phyloP scores from a whole-genome alignment of 75 land plant species.

The Pinus taeda region DNA sequence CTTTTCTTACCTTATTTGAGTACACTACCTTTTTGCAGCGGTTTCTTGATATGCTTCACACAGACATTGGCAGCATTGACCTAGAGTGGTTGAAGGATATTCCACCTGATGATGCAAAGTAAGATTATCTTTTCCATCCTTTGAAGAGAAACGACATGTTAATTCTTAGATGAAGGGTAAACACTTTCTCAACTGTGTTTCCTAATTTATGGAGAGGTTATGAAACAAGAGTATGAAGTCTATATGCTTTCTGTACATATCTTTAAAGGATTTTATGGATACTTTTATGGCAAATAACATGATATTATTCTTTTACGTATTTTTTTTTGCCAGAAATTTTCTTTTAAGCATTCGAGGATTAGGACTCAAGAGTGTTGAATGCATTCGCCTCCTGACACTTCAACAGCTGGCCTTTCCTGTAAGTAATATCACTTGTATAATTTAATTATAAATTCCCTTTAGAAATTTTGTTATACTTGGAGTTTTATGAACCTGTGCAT shows the following conservation, averaged over 20 bases:
- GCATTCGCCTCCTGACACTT: conserved; percentile 80
- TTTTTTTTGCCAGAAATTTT: conserved; percentile 54
- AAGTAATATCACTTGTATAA: conserved; percentile 14
- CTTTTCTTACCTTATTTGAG: too few species aligned
- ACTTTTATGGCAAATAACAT: conserved; percentile 5
- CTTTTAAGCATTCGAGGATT: conserved; percentile 73
- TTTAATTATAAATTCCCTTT: not conserved
- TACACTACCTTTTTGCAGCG: conserved; percentile 40
- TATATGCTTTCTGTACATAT: not conserved
- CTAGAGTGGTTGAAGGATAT: conserved; percentile 89
- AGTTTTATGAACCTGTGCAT: not conserved
- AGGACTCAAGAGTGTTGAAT: conserved; percentile 89
- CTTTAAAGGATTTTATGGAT: not conserved
- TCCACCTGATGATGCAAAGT: conserved; percentile 79
- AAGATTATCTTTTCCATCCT: conserved; percentile 18
- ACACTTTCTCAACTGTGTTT: too few species aligned
- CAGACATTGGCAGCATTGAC: conserved; percentile 77
- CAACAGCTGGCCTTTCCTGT: conserved; percentile 92
- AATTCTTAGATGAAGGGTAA: too few species aligned
- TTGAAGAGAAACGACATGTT: not conserved
- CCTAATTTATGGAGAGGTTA: not conserved
- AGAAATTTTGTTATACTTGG: not conserved
- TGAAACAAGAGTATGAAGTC: not conserved
- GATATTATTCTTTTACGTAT: conserved; percentile 9
- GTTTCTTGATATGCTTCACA: conserved; percentile 63